Evolutionary conservation across 2,329 filamentous ascomycete species (phyloP).

Genomic region (Fusarium brevicatenulatum): DNA sequence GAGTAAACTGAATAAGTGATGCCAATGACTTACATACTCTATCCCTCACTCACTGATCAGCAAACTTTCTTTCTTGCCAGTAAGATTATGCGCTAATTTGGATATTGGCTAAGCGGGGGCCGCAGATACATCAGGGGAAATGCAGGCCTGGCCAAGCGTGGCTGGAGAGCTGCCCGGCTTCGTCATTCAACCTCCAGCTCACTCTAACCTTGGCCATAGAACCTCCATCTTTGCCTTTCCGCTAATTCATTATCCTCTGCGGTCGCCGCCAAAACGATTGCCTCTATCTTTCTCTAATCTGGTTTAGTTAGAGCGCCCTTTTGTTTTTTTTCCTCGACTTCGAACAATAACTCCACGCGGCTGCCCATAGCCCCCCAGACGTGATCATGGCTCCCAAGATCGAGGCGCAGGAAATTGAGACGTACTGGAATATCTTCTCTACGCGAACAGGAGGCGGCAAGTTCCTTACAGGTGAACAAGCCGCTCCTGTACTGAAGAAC

Average conservation of each 20-base stretch:
- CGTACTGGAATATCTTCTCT: constrained; percentile 73
- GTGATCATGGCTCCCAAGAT: constrained; percentile 68
- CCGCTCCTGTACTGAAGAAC: constrained; percentile 71
- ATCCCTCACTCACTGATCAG: background rate
- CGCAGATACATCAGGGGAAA: constrained; percentile 40
- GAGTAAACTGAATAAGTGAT: background rate
- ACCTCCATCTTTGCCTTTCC: constrained; percentile 20
- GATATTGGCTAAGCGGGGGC: constrained; percentile 43
- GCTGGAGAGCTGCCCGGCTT: constrained; percentile 42
- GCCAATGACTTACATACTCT: background rate
- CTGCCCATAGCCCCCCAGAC: constrained; percentile 19
- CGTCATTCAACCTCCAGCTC: constrained; percentile 42
- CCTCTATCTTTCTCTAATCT: background rate
- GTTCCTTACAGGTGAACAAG: constrained; percentile 69
- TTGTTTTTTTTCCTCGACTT: background rate
- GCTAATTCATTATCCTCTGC: constrained; percentile 14
- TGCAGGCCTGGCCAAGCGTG: constrained; percentile 39
- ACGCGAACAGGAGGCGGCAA: constrained; percentile 68
- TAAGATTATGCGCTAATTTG: constrained; percentile 42
- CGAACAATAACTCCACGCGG: background rate
- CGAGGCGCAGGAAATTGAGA: constrained; percentile 70
- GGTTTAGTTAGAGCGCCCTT: background rate
- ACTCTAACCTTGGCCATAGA: constrained; percentile 9
- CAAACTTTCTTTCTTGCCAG: background rate
- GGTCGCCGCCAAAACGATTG: constrained; percentile 30